phyloP scores from a whole-genome alignment of 2,329 filamentous ascomycete species.

The Beauveria scarabaeidicola region DNA sequence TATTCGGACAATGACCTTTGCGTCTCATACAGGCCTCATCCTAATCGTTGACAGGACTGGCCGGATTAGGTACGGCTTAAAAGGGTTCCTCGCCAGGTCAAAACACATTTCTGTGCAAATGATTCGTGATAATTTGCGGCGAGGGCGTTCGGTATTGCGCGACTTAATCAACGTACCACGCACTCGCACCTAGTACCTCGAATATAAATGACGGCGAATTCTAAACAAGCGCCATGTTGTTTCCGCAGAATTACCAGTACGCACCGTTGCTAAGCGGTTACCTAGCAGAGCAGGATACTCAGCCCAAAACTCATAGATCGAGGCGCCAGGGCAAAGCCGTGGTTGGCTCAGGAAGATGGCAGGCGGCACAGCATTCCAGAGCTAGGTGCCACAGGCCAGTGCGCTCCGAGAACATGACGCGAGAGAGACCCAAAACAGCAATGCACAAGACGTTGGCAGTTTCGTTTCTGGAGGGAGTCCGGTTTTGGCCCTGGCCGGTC shows the following conservation, averaged over 20 bases:
- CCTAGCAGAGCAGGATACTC: not conserved
- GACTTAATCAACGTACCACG: too few species aligned
- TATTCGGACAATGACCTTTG: too few species aligned
- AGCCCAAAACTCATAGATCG: not conserved
- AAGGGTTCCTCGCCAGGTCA: too few species aligned
- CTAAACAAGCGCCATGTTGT: not conserved
- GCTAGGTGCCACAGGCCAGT: not conserved
- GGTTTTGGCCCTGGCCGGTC: not conserved
- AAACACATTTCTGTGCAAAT: too few species aligned
- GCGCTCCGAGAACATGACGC: not conserved
- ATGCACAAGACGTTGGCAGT: not conserved
- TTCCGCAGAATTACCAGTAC: not conserved
- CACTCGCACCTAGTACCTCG: too few species aligned
- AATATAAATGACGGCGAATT: not conserved
- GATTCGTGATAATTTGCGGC: too few species aligned
- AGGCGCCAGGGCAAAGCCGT: not conserved
- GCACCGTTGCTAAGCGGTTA: not conserved
- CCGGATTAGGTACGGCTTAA: too few species aligned
- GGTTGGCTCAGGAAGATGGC: not conserved
- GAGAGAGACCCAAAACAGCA: not conserved
- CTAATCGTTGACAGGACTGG: too few species aligned
- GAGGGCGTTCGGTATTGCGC: too few species aligned
- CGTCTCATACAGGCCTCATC: too few species aligned
- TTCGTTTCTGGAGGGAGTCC: not conserved
- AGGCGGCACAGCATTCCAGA: not conserved